phyloP scores from a whole-genome alignment of 345 rosid species.

The Psidium guajava region DNA sequence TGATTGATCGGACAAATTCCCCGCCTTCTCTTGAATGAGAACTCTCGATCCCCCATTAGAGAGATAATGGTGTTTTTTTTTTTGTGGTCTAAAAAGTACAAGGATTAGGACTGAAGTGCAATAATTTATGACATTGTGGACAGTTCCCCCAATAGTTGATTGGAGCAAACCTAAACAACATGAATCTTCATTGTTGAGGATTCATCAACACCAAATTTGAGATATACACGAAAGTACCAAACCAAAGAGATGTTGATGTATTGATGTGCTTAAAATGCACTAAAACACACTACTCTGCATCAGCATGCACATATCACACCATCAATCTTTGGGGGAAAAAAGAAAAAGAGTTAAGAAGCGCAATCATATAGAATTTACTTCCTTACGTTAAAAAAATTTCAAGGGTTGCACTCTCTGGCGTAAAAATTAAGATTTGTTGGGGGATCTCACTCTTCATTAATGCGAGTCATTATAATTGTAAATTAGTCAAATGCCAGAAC shows the following conservation, averaged over 20 bases:
- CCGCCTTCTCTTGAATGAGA: fast-evolving
- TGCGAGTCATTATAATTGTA: not conserved
- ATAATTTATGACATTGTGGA: too few relatives aligned
- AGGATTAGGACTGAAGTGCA: too few relatives aligned
- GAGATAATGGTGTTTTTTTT: not conserved
- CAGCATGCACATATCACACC: not conserved
- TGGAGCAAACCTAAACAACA: not conserved
- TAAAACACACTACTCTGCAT: not conserved
- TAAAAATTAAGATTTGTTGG: not conserved
- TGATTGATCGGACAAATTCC: not conserved
- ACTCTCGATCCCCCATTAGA: not conserved
- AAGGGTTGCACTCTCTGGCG: not conserved
- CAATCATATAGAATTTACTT: not conserved
- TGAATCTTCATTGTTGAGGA: not conserved
- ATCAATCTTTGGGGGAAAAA: not conserved
- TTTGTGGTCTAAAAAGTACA: too few relatives aligned
- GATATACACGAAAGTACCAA: not conserved
- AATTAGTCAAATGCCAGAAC: not conserved
- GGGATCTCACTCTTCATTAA: not conserved
- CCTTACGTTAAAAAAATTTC: not conserved
- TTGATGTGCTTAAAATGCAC: not conserved
- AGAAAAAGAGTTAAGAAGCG: not conserved
- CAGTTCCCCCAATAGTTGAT: not conserved
- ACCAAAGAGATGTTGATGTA: not conserved
- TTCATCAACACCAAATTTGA: not conserved